These are phyloP conservation scores for Phaeosphaeriaceae sp. DNA, from an alignment of 2,329 filamentous ascomycete genomes.

Conservation along the genomic window DNA sequence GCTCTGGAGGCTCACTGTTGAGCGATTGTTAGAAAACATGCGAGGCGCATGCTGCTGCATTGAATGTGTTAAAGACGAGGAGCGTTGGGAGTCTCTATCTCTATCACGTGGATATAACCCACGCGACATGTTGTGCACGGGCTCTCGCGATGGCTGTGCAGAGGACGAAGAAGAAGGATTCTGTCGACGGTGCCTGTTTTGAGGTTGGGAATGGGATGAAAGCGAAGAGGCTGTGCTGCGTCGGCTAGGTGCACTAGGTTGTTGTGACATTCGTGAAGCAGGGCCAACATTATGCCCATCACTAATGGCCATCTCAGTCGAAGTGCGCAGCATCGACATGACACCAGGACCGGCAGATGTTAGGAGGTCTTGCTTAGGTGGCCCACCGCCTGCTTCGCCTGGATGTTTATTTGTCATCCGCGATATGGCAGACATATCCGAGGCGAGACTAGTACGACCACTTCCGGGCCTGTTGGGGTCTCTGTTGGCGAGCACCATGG, in stretches of 20 bases:
- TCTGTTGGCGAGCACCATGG: conserved; percentile 53
- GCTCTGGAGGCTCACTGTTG: conserved; percentile 53
- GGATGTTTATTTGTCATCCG: conserved; percentile 39
- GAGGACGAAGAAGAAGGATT: conserved; percentile 50
- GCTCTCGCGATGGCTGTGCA: conserved; percentile 38
- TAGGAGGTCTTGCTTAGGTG: conserved; percentile 35
- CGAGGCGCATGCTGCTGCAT: conserved; percentile 38
- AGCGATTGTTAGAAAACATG: conserved; percentile 50
- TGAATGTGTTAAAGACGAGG: conserved; percentile 48
- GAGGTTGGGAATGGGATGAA: conserved; percentile 51
- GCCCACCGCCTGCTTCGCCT: conserved; percentile 20
- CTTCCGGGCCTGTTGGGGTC: conserved; percentile 51
- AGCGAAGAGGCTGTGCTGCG: conserved; percentile 50
- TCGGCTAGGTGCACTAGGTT: conserved; percentile 41
- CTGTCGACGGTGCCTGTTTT: conserved; percentile 40
- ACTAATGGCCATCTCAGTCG: conserved; percentile 56
- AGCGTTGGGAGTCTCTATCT: conserved; percentile 49
- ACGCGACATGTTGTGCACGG: conserved; percentile 44
- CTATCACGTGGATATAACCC: conserved; percentile 35
- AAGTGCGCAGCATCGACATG: conserved; percentile 58
- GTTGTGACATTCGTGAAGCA: conserved; percentile 44
- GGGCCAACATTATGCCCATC: conserved; percentile 48
- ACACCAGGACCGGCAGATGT: conserved; percentile 48
- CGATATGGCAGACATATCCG: conserved; percentile 51
- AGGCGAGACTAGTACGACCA: conserved; percentile 56